Conservation (phyloP, 768 basidiomycete species). For the Leccinum olivaceopallidum region DNA sequence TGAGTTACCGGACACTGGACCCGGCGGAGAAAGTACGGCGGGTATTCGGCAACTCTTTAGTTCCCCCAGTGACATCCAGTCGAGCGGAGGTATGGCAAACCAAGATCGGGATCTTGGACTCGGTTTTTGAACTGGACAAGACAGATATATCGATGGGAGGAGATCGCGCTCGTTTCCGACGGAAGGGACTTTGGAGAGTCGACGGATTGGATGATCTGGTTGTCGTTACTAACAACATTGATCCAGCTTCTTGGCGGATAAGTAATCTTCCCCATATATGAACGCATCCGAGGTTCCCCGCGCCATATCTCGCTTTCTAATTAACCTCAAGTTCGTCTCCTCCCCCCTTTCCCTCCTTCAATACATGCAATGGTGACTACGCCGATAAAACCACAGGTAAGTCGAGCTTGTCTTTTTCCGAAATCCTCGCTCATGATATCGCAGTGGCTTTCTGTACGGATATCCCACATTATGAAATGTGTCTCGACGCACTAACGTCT, state of each 20-base stretch:
- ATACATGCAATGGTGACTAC: slow-evolving; percentile 25
- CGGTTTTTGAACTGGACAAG: slow-evolving; percentile 1
- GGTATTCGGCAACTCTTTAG: background rate
- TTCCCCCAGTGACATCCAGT: slow-evolving; percentile 4
- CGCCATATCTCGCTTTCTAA: slow-evolving; percentile 16
- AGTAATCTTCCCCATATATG: slow-evolving; percentile 22
- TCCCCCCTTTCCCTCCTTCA: background rate
- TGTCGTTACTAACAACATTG: slow-evolving; percentile 8
- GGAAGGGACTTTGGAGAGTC: background rate
- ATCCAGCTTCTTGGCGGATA: slow-evolving; percentile 18
- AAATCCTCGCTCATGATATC: slow-evolving; percentile 6
- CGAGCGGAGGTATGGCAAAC: background rate
- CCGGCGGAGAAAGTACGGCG: too few relatives aligned
- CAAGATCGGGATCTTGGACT: background rate
- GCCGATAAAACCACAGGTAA: slow-evolving; percentile 15
- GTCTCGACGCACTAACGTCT: background rate
- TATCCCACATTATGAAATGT: background rate
- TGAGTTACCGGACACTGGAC: slow-evolving; percentile 1
- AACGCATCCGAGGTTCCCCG: slow-evolving; percentile 11
- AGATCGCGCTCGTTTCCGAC: background rate
- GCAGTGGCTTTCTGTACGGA: slow-evolving; percentile 26
- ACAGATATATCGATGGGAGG: background rate
- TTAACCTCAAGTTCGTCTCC: background rate
- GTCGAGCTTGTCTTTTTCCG: background rate
- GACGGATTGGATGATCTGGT: background rate